phyloP scores from a whole-genome alignment of 2,329 filamentous ascomycete genomes.

The Pleurostoma richardsiae region DNA sequence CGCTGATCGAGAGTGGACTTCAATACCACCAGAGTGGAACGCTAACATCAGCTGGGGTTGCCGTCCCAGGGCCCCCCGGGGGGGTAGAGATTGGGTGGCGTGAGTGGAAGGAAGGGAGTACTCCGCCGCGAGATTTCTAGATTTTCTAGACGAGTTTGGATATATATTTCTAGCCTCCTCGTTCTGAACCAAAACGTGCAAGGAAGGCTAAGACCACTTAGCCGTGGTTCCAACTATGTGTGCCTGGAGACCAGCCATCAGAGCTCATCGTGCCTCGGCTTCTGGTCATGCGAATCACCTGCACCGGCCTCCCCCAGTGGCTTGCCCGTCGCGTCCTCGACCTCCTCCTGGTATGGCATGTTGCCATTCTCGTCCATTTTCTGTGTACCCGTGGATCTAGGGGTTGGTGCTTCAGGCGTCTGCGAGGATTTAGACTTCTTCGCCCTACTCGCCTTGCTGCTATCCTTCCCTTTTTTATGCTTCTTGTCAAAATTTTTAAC shows the following conservation, averaged over 20 bases:
- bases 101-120: no score
- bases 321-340: slow-evolving; percentile 50
- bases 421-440: slow-evolving; percentile 36
- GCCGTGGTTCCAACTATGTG: no score
- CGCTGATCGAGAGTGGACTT: no score
- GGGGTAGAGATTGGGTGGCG: no score
- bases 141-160: no score
- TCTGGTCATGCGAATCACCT: slow-evolving; percentile 9
- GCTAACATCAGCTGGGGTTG: no score
- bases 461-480: slow-evolving; percentile 26
- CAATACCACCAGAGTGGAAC: no score
- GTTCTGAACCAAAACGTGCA: no score
- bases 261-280: slow-evolving; percentile 25
- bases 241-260: slow-evolving; percentile 5
- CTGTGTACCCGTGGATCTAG: not conserved
- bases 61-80: no score
- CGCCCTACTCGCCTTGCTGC: slow-evolving; percentile 27
- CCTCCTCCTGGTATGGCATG: slow-evolving; percentile 33
- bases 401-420: slow-evolving; percentile 32
- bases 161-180: no score
- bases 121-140: no score
- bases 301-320: slow-evolving; percentile 23
- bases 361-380: slow-evolving; percentile 28
- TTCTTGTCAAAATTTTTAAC: slow-evolving; percentile 48
- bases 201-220: not conserved